These are phyloP conservation scores for Inosperma sp. DNA, from an alignment of 768 basidiomycete genomes.

Conservation along the genomic window DNA sequence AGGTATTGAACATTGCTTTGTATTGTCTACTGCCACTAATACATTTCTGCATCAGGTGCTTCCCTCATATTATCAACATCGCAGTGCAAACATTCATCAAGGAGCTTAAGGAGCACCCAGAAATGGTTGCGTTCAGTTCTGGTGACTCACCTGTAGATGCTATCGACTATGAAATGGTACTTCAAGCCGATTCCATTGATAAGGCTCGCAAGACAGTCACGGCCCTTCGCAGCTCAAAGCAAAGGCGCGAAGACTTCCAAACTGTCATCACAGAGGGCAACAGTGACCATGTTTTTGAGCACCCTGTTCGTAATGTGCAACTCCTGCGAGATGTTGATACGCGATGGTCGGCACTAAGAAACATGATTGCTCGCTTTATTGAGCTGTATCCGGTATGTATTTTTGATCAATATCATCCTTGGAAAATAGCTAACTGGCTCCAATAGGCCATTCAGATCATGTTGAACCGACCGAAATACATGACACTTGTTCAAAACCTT, in stretches of 20 bases:
- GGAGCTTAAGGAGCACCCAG: constrained; percentile 21
- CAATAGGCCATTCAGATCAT: constrained; percentile 10
- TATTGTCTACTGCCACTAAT: constrained; percentile 1
- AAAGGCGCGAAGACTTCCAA: constrained; percentile 23
- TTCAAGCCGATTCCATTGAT: constrained; percentile 22
- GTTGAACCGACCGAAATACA: constrained; percentile 20
- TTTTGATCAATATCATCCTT: constrained; percentile 4
- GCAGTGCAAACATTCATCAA: constrained; percentile 23
- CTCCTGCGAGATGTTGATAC: constrained; percentile 25
- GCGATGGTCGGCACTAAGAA: constrained; percentile 25
- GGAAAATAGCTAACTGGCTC: background rate
- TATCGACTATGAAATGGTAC: constrained; percentile 11
- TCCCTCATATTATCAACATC: constrained; percentile 28
- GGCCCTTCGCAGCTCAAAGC: constrained; percentile 26
- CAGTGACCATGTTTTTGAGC: constrained; percentile 4
- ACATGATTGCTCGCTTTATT: constrained; percentile 29
- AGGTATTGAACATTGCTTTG: constrained; percentile 14
- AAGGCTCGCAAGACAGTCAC: constrained; percentile 20
- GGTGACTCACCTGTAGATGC: background rate
- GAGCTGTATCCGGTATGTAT: constrained; percentile 28
- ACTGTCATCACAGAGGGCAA: constrained; percentile 24
- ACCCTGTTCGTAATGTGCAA: constrained; percentile 11
- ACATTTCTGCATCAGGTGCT: constrained; percentile 17
- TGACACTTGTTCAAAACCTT: constrained; percentile 20
- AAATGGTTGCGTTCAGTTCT: background rate